Evolutionary conservation across 2,329 filamentous ascomycete genomes (phyloP).

Genomic region (Aureobasidium melanogenum): DNA sequence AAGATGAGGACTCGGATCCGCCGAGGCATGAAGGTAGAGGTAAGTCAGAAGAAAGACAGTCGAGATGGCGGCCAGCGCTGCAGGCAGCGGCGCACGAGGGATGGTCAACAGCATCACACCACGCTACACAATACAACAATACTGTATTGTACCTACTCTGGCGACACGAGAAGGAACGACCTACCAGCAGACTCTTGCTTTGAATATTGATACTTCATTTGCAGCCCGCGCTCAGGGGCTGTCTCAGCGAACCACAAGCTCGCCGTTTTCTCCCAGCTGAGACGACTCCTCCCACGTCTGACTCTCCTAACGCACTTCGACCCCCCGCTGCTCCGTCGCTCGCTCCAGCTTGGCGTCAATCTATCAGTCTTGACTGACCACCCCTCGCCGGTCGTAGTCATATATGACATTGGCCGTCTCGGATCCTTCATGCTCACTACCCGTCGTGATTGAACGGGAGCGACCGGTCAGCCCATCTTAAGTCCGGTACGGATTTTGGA

Average conservation of each 20-base stretch:
- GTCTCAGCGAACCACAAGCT: not conserved
- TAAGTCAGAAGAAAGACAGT: not conserved
- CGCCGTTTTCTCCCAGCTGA: not conserved
- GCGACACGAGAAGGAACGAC: not conserved
- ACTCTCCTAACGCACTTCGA: no score
- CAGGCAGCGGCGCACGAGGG: not conserved
- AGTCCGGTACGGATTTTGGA: not conserved
- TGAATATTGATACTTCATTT: not conserved
- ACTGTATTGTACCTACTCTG: no score
- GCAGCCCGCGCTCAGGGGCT: not conserved
- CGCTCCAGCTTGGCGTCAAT: not conserved
- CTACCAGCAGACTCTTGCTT: not conserved
- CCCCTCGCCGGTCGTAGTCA: no score
- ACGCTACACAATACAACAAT: not conserved
- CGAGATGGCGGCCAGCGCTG: not conserved
- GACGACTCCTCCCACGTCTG: not conserved
- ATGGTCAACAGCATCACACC: not conserved
- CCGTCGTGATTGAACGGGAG: not conserved
- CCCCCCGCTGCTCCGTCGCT: no score
- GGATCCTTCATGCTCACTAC: not conserved
- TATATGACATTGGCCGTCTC: not conserved
- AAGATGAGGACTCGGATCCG: not conserved
- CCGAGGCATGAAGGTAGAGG: not conserved
- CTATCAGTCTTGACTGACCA: not conserved
- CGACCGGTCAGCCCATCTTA: not conserved